Percentiles rank a stretch among this genome's conserved stretches.
Conservation (phyloP, 805 yeast species). For the Saturnispora kantuleensis region DNA sequence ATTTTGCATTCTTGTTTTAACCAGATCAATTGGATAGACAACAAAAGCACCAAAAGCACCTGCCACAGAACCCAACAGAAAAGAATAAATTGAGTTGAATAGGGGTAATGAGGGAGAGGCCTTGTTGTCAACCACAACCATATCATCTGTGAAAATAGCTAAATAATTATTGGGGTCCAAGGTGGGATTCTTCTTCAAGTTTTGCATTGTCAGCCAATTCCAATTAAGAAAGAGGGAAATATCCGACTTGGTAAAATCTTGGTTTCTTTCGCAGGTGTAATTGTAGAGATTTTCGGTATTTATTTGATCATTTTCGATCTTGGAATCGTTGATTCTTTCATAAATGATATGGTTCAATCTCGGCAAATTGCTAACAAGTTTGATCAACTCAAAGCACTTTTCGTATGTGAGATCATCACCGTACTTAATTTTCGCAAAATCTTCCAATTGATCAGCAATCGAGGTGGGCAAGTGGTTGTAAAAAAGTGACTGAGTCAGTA, state of each 20-base stretch:
- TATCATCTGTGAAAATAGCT: conserved; percentile 42
- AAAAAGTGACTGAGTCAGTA: conserved; percentile 19
- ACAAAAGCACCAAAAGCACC: conserved; percentile 98
- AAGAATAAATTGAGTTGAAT: conserved; percentile 81
- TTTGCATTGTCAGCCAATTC: conserved; percentile 24
- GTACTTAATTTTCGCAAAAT: conserved; percentile 25
- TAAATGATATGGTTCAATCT: conserved; percentile 24
- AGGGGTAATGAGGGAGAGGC: conserved; percentile 46
- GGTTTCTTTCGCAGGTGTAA: conserved; percentile 15
- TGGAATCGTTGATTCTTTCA: conserved; percentile 19
- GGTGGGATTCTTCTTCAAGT: conserved; percentile 19
- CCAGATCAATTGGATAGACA: conserved; percentile 93
- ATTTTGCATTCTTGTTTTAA: conserved; percentile 96
- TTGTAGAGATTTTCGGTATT: conserved; percentile 8
- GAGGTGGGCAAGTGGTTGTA: conserved; percentile 30
- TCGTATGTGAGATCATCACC: conserved; percentile 38
- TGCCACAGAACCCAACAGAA: conserved; percentile 84
- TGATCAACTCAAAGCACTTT: conserved; percentile 38
- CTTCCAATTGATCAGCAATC: conserved; percentile 54
- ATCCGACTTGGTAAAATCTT: conserved; percentile 20
- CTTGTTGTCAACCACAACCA: conserved; percentile 28
- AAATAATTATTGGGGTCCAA: conserved; percentile 24
- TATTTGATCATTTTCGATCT: conserved; percentile 13
- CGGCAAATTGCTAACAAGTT: conserved; percentile 31
- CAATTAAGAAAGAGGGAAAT: conserved; percentile 27